Conservation (phyloP, 257 asterid genomes). For the Gynochthodes officinalis region DNA sequence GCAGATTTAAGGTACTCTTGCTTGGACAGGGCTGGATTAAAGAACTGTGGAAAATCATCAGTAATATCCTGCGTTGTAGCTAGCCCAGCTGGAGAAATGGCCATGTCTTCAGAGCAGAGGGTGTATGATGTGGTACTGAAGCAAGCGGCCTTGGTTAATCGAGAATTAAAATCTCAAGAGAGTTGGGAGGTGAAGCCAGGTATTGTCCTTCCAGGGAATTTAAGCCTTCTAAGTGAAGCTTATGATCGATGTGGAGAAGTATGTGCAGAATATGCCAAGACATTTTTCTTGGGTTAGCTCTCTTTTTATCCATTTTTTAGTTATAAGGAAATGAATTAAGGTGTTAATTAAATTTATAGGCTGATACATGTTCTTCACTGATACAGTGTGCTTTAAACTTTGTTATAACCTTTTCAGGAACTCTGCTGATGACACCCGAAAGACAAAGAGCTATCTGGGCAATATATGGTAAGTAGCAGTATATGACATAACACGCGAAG, state of each 20-base stretch:
- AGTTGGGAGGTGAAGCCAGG: conserved; percentile 68
- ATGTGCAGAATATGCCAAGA: conserved; percentile 98
- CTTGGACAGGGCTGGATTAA: conserved; percentile 36
- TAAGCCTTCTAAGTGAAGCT: conserved; percentile 72
- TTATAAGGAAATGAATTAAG: conserved; percentile 18
- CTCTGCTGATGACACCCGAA: conserved; percentile 91
- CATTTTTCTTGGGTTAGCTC: conserved; percentile 88
- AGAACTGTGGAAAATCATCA: conserved; percentile 34
- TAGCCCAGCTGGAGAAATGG: conserved; percentile 67
- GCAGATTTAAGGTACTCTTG: conserved; percentile 38
- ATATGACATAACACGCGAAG: not conserved
- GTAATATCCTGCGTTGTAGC: conserved; percentile 53
- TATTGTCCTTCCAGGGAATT: conserved; percentile 57
- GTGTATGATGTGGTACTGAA: conserved; percentile 89
- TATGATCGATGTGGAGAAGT: conserved; percentile 94
- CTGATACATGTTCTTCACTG: conserved; percentile 8
- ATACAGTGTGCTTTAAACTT: conserved; percentile 13
- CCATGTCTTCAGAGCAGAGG: conserved; percentile 78
- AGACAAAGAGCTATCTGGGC: conserved; percentile 98
- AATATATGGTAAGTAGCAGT: conserved; percentile 70
- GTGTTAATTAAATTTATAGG: not conserved
- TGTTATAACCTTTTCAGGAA: conserved; percentile 52
- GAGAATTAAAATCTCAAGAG: conserved; percentile 40
- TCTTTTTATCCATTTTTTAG: conserved; percentile 24
- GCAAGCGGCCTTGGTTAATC: conserved; percentile 88